Conservation (phyloP, 345 rosid species). For the Erysimum cheiranthoides region DNA sequence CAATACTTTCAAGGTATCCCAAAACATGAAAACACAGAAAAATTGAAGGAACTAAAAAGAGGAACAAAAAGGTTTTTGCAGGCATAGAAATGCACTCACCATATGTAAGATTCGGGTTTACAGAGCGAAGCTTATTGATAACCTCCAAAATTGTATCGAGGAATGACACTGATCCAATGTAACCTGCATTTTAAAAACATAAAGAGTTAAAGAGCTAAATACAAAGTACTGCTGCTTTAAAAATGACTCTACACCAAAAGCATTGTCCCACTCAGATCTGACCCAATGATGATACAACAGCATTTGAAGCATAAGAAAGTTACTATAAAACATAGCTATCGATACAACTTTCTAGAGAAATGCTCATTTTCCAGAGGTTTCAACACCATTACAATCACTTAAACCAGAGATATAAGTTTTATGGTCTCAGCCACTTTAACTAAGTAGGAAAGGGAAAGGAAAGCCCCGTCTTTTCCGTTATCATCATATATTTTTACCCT, state of each 20-base stretch:
- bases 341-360: neutral
- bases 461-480: neutral
- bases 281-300: neutral
- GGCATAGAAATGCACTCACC: slow-evolving; percentile 55
- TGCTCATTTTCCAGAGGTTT: neutral
- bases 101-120: slow-evolving; percentile 83
- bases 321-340: neutral
- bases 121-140: slow-evolving; percentile 79
- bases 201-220: neutral
- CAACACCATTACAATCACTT: neutral
- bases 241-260: neutral
- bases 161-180: slow-evolving; percentile 98
- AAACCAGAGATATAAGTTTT: neutral
- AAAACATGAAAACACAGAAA: neutral
- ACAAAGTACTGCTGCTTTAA: neutral
- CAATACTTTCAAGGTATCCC: slow-evolving; percentile 1
- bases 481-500: neutral
- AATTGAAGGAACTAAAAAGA: neutral
- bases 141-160: slow-evolving; percentile 75
- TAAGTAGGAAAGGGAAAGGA: neutral
- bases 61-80: neutral
- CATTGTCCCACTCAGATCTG: slow-evolving; percentile 10
- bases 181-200: slow-evolving; percentile 59
- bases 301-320: neutral
- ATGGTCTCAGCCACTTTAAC: neutral